Percentiles rank a stretch among this genome's conserved stretches.
Conservation (phyloP, 768 basidiomycete species). For the Lentinula sp. region DNA sequence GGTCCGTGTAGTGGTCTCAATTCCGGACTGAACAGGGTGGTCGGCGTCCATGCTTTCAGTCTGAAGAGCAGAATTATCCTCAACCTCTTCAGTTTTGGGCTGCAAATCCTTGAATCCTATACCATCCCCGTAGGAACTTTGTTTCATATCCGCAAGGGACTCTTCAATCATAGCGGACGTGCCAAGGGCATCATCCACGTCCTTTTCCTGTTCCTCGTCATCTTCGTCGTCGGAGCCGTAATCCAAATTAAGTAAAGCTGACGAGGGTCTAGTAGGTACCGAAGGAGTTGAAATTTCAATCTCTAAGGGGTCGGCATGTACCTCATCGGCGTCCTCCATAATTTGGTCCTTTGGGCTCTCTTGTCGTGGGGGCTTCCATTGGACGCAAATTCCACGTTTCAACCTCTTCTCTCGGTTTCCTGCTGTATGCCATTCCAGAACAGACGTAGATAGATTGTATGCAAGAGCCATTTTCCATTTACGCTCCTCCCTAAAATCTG, state of each 20-base stretch:
- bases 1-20: slow-evolving; percentile 17
- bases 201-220: slow-evolving; percentile 50
- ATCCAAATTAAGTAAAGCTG: slow-evolving; percentile 34
- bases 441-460: slow-evolving; percentile 72
- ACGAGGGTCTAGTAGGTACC: slow-evolving; percentile 6
- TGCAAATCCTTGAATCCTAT: slow-evolving; percentile 20
- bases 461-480: slow-evolving; percentile 89
- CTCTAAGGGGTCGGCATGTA: slow-evolving; percentile 18
- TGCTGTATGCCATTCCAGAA: slow-evolving; percentile 84
- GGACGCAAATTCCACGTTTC: slow-evolving; percentile 58
- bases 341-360: slow-evolving; percentile 29
- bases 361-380: slow-evolving; percentile 49
- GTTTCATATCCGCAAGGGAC: slow-evolving; percentile 42
- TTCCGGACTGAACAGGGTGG: slow-evolving; percentile 12
- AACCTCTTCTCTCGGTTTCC: slow-evolving; percentile 59
- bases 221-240: slow-evolving; percentile 65
- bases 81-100: slow-evolving; percentile 44
- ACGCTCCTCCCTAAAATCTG: slow-evolving; percentile 91
- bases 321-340: slow-evolving; percentile 24
- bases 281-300: slow-evolving; percentile 1
- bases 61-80: slow-evolving; percentile 42
- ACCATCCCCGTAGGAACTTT: slow-evolving; percentile 24
- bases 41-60: slow-evolving; percentile 22
- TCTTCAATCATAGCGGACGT: slow-evolving; percentile 50
- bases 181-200: slow-evolving; percentile 57